Evolutionary conservation across 768 basidiomycete genomes (phyloP), one percentile per base, ranked within the genome.

Genomic region (Termitomyces heimii): DNA sequence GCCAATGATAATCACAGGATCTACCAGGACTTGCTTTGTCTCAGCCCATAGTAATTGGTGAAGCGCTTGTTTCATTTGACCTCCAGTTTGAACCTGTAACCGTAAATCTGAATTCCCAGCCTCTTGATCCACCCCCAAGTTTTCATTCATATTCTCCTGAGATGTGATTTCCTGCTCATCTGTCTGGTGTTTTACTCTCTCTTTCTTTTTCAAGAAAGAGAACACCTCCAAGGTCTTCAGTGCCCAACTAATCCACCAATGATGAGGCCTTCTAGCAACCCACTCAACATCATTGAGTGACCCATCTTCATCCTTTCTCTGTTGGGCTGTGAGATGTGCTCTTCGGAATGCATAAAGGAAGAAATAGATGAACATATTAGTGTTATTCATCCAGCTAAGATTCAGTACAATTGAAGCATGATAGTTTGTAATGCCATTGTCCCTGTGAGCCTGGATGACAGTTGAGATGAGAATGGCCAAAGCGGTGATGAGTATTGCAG

Each of bases 401-500:
- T 48, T 53, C n/a, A 70, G 24, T 6, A 58, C 59, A 6, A 3
- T 53, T 8, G 40, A 53, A 39, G 40, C 52, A 32, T 53, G 52
- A 20, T 53, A 53, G 40, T 32, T 42, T 16, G 42, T 32, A 4
- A 53, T 53, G 20, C 53, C 53, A 13, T 44, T 31, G 31, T 58
- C 20, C 20, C 40, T 64, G 28, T 18, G 32, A 5, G 65, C 65
- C 55, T 68, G 59, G 22, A 67, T 58, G 44, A 68, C 56, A n/a
- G 64, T 58, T 0, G 68, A 62, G 40, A 68, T 56, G 4, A 70
- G 63, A 13, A 70, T 54, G 34, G 64, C 68, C 45, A 67, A 68
- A 43, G 53, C 53, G 16, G 53, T 53, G 16, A 44, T 53, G 20
- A 53, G 53, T 20, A 53, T 44, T 31, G 13, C 28, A 16, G 32